Base-by-base conservation (phyloP, 2,329 filamentous ascomycete species). In the Coniella lustricola region DNA sequence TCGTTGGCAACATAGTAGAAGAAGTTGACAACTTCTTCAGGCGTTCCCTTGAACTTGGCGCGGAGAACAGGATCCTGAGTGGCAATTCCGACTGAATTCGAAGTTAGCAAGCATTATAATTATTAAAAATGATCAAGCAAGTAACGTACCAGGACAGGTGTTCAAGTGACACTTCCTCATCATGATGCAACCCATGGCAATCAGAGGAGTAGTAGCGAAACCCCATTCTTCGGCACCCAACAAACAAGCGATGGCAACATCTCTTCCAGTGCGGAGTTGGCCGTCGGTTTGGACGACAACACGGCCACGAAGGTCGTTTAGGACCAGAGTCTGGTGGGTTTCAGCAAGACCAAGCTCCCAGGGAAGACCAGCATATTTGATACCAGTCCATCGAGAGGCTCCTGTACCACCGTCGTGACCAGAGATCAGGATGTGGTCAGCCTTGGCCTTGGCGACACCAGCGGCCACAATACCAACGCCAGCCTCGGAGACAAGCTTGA, bases 201-300 rank as follows among this genome's bases (percentile, higher is more conserved):
- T 96, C 46, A 97, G 72, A 60, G 91, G 91, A 52, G 91, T 87
- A 0, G 91, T 97, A 35, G 91, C 91, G 62, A 97, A 97, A 16
- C 91, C 91, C 82, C 88, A 97, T 71, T 97, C 91, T 68, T 97
- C 91, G n/a, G 91, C 91, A 72, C 91, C 91, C 47, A 97, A 84
- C 61, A 97, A 68, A 76, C 90, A 95, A 53, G 91, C 91, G 57
- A 97, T 90, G 43, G 90, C 91, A 48, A 97, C 84, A 72, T 97
- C 91, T 57, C 91, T 83, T 55, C 91, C 91, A 52, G 91, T 96
- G 56, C 89, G 82, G 46, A 97, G 75, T 67, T 97, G 91, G 62
- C 91, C 91, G 68, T 97, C 91, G 55, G 91, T 96, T 73, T 97
- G 90, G 31, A 96, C 90, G 55, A 96, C 86, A 44, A 95, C 89